Percentiles rank a stretch among this genome's conserved stretches.
phyloP scores from a whole-genome alignment of 2,329 filamentous ascomycete species.

The Escovopsis sp. region DNA sequence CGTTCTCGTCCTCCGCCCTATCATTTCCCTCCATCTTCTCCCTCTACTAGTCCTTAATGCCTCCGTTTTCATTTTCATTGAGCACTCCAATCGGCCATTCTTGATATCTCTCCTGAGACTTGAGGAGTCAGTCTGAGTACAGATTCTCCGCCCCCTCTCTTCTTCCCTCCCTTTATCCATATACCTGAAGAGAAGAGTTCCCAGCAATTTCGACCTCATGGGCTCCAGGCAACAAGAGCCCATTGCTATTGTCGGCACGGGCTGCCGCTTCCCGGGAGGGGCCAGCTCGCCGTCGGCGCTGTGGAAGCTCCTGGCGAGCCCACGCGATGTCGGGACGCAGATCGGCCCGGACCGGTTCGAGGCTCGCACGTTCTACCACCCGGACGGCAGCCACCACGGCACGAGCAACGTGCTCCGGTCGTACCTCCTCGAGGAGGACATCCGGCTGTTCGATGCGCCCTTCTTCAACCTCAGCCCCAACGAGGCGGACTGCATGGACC shows the following conservation, averaged over 20 bases:
- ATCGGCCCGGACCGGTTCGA: slow-evolving; percentile 25
- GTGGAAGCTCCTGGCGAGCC: slow-evolving; percentile 23
- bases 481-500: slow-evolving; percentile 7
- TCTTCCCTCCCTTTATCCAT: too few relatives aligned
- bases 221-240: not conserved
- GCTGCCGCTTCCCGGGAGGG: slow-evolving; percentile 25
- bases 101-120: too few relatives aligned
- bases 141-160: too few relatives aligned
- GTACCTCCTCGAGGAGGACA: slow-evolving; percentile 21
- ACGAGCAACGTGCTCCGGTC: slow-evolving; percentile 10
- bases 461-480: slow-evolving; percentile 11
- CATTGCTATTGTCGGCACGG: slow-evolving; percentile 22
- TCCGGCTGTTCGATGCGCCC: slow-evolving; percentile 23
- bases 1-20: too few relatives aligned
- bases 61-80: too few relatives aligned
- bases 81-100: too few relatives aligned
- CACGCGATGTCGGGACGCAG: slow-evolving; percentile 20
- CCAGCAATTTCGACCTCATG: too few relatives aligned
- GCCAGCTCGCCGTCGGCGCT: slow-evolving; percentile 18
- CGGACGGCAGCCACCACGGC: slow-evolving; percentile 22
- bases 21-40: too few relatives aligned
- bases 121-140: too few relatives aligned
- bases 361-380: slow-evolving; percentile 26
- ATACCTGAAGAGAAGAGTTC: too few relatives aligned
- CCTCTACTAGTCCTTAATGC: too few relatives aligned